A percentile compares a stretch with the other conserved stretches of the same genome.
phyloP scores from a whole-genome alignment of 2,329 filamentous ascomycete species.

The Ophiostoma australiae region DNA sequence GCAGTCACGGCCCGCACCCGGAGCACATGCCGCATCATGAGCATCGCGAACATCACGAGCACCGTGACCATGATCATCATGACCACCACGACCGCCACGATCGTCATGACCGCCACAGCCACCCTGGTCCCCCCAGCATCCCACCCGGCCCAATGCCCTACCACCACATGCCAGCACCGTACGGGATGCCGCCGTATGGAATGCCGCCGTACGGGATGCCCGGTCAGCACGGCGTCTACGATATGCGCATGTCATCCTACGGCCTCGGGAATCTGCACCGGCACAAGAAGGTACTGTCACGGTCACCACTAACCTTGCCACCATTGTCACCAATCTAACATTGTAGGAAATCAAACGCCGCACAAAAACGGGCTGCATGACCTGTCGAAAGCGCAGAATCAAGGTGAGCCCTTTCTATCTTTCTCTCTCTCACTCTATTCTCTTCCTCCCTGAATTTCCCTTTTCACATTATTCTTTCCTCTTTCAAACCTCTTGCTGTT shows the following conservation, averaged over 20 bases:
- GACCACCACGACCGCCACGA: constrained; percentile 24
- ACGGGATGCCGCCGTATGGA: constrained; percentile 38
- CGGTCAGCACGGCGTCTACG: constrained; percentile 37
- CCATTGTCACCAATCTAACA: neutral
- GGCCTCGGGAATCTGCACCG: constrained; percentile 31
- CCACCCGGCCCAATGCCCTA: constrained; percentile 40
- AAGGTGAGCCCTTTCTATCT: constrained; percentile 43
- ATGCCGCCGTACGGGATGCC: constrained; percentile 42
- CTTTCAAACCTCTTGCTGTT: neutral
- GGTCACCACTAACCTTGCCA: neutral
- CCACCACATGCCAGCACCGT: constrained; percentile 22
- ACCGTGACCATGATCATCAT: constrained; percentile 28
- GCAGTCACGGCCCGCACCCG: constrained; percentile 17
- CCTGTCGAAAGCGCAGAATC: constrained; percentile 57
- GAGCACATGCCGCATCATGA: neutral
- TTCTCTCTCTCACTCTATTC: neutral
- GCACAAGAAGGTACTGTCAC: constrained; percentile 50
- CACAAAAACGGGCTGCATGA: constrained; percentile 60
- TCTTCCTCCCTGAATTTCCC: neutral
- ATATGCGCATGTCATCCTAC: constrained; percentile 22
- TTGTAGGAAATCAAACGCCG: constrained; percentile 57
- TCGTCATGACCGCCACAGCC: neutral
- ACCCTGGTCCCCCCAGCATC: constrained; percentile 35
- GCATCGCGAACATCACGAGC: constrained; percentile 27
- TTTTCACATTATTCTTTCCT: neutral